These are phyloP conservation scores for Millerago galiae DNA, from an alignment of 805 yeast species.

Conservation along the genomic window DNA sequence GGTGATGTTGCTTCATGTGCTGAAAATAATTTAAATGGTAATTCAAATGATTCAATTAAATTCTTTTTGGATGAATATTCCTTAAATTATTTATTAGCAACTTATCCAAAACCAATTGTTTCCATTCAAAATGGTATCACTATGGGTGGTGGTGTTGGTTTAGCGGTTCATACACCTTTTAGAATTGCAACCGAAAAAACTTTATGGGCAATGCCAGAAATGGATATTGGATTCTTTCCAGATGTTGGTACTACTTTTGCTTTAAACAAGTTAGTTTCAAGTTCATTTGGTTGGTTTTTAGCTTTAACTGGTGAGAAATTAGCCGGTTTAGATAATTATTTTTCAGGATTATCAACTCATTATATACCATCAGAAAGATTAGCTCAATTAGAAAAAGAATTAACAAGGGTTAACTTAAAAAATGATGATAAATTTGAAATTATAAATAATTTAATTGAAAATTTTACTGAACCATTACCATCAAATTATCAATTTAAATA, in stretches of 20 bases:
- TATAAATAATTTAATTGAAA: constrained; percentile 71
- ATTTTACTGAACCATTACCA: constrained; percentile 67
- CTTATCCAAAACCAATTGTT: constrained; percentile 85
- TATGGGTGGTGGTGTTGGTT: constrained; percentile 98
- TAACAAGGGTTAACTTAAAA: constrained; percentile 36
- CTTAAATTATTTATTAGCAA: constrained; percentile 69
- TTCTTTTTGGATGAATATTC: constrained; percentile 80
- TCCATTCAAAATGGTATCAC: constrained; percentile 85
- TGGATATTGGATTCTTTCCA: constrained; percentile 92
- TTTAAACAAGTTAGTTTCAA: constrained; percentile 68
- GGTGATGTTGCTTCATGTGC: constrained; percentile 91
- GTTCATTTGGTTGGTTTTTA: constrained; percentile 75
- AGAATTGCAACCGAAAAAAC: constrained; percentile 91
- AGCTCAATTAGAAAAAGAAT: constrained; percentile 54
- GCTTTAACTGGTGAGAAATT: constrained; percentile 82
- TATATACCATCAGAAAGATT: constrained; percentile 66
- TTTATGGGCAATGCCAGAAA: constrained; percentile 95
- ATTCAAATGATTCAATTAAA: constrained; percentile 43
- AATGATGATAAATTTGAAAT: constrained; percentile 29
- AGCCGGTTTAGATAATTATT: constrained; percentile 72
- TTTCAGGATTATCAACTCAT: constrained; percentile 87
- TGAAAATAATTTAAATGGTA: constrained; percentile 41
- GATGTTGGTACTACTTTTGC: constrained; percentile 95
- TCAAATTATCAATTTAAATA: constrained; percentile 52
- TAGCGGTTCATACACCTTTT: constrained; percentile 85